Evolutionary conservation across 1,139 yeast genomes (phyloP), one percentile per base, ranked within the genome.

Genomic region (Protomyces arabidopsidicola): DNA sequence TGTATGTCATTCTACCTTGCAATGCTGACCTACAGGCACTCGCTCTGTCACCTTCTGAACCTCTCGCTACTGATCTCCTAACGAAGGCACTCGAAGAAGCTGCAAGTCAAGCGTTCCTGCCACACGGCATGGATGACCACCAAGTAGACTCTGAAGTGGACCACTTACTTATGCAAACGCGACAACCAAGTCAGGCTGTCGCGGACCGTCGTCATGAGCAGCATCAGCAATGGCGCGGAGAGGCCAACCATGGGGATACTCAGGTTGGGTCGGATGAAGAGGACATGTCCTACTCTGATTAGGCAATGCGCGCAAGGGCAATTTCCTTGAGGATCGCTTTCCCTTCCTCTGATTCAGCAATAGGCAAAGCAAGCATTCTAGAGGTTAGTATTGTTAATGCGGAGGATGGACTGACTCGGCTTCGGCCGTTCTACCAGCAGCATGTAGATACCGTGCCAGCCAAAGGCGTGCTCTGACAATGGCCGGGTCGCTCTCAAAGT

Each of bases 41-140:
- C 57, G 88, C 96, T 0, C 77, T 91, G 4, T 75, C 84, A 9
- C 95, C 97, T 0, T 82, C 84, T 45, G 97, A 93, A 72, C 87
- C 95, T 0, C 86, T 91, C 27, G 95, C 97, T 0, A 79, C 84
- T 3, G 98, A 93, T 71, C 75, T 93, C 59, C 78, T 93, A 65
- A 84, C 83, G 67, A 81, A 95, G 68, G 97, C 98, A 0, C 77
- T 91, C 58, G 95, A 87, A 65, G 82, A 84, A 57, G 12, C 48
- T n/a, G 88, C 87, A 71, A 55, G 62, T 9, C 20, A 42, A 12
- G 14, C 34, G 31, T 31, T 35, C n/a, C 27, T 20, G n/a, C 20
- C 27, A n/a, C 42, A 27, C 14, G 55, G 55, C 34, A 22, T 24
- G 22, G 36, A 53, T 12, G 55, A 57, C 18, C 55, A 48, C 9